Base-by-base conservation (phyloP, 2,329 filamentous ascomycete species). In the Phialocephala sp. region DNA sequence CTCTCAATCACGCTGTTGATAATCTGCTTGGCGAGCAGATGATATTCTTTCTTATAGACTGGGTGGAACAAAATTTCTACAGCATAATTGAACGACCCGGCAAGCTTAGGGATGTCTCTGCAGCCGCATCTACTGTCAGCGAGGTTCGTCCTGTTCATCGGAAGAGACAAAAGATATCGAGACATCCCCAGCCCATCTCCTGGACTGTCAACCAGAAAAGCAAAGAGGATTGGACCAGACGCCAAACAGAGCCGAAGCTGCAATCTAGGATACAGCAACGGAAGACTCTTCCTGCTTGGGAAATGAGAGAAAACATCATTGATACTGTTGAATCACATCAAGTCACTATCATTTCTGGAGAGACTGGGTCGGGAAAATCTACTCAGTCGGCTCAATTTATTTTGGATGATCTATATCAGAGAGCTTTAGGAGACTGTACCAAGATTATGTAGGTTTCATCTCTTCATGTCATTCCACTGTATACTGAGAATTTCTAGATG, bases 321-420 rank as follows among this genome's bases (percentile, higher is more conserved):
- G 78, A 85, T 22, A 91, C 91, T 0, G 91, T 99, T 58, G 85
- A 85, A 50, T 81, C 84, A 4, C 88, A 94, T 74, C 90, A 97
- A 77, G 93, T 99, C 59, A 97, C 93, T 0, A 97, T 99, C 73
- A 95, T 99, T 72, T 96, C 94, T 52, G 95, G 95, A 71, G 95
- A 98, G 79, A 99, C 95, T 4, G 95, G 95, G 61, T 97, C 93
- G 20, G 95, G 95, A 75, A 99, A 99, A 79, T 97, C 92, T 58
- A 98, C 95, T 0, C 95, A 99, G 77, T 95, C 93, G 2, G 93
- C 98, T 39, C 95, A 99, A 77, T 99, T 98, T 77, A 85, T 99
- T 52, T 83, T 99, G 1, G 95, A 99, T 73, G 92, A 98, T 72
- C 82, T 98, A 69, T 97, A 97, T 72, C 84, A 86, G 67, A 84